A percentile compares a stretch with the other conserved stretches of the same genome.
Evolutionary conservation across 768 basidiomycete genomes (phyloP).

Genomic region (Agrocybe pediades): DNA sequence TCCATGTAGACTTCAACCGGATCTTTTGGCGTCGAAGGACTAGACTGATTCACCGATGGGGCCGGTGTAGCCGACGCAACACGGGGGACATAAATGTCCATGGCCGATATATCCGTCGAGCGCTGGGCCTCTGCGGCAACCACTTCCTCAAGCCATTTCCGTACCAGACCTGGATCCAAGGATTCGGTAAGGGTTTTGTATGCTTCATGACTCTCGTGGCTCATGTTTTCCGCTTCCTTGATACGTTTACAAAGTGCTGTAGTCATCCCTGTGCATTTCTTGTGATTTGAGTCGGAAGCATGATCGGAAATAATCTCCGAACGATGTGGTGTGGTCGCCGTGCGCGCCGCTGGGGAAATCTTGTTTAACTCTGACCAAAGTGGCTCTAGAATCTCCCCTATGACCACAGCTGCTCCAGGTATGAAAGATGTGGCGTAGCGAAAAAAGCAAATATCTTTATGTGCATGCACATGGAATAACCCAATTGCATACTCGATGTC

Average conservation of each 20-base stretch:
- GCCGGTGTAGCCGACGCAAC: neutral
- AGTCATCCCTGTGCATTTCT: slow-evolving; percentile 20
- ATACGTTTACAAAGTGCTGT: slow-evolving; percentile 2
- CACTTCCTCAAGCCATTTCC: neutral
- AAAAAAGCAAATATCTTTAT: slow-evolving; percentile 25
- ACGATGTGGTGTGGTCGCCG: slow-evolving; percentile 12
- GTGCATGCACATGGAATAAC: slow-evolving; percentile 27
- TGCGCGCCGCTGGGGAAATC: slow-evolving; percentile 10
- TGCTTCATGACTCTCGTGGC: neutral
- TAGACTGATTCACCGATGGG: neutral
- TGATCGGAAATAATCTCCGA: slow-evolving; percentile 24
- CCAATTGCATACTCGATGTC: slow-evolving; percentile 21
- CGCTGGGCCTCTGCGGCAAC: neutral
- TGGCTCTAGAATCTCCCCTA: slow-evolving; percentile 21
- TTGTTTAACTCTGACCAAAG: slow-evolving; percentile 21
- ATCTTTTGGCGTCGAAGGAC: neutral
- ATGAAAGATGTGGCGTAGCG: slow-evolving; percentile 23
- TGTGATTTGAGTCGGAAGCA: slow-evolving; percentile 24
- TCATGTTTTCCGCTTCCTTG: neutral
- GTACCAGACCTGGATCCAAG: neutral
- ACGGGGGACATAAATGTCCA: slow-evolving; percentile 6
- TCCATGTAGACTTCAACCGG: slow-evolving; percentile 3
- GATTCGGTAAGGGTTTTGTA: neutral
- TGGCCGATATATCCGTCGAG: neutral
- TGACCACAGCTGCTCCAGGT: slow-evolving; percentile 5